Base-by-base conservation (phyloP, 495 filamentous ascomycete species). In the Penicillium angulare region DNA sequence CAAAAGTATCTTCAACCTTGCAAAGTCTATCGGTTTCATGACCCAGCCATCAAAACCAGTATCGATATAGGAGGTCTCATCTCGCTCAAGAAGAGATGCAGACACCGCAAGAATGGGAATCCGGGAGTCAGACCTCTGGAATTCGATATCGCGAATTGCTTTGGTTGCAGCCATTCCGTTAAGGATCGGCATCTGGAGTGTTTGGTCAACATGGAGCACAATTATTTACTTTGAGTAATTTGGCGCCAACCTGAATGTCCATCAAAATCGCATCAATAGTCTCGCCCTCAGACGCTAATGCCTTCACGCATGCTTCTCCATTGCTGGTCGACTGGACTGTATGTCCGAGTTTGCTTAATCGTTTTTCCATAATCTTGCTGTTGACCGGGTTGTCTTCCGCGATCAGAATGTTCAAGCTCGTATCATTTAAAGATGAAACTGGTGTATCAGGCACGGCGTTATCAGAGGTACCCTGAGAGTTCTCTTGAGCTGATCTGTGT, bases 381-480 rank as follows among this genome's bases (percentile, higher is more conserved):
- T 96, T 96, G 56, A 95, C 82, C 0, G 89, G 89, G 59, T 96
- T 90, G 56, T 96, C 90, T 64, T 96, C 90, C 0, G 90, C 90
- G 15, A 95, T 79, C 16, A 95, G 72, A 8, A 92, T 80, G 20
- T 75, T 78, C 32, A 90, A 71, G 38, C 73, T 58, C 47, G 34
- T 17, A 16, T 42, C 35, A 45, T 34, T 45, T 32, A 26, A 45
- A 8, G 47, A 36, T 17, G 17, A 38, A 26, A 47, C 35, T 45
- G 6, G 7, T 20, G 3, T 45, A n/a, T 16, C 6, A 9, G 16
- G 45, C 48, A 41, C 23, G 22, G 18, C 35, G 13, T n/a, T 35
- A 20, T 20, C 23, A 22, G 29, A 35, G 3, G 31, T 3, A 24
- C 16, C 20, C 10, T 2, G 20, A 26, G 22, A 26, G 18, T 15